A percentile compares a stretch with the other conserved stretches of the same genome.
phyloP scores from a whole-genome alignment of 2,329 filamentous ascomycete genomes.

The Talaromyces sp. region DNA sequence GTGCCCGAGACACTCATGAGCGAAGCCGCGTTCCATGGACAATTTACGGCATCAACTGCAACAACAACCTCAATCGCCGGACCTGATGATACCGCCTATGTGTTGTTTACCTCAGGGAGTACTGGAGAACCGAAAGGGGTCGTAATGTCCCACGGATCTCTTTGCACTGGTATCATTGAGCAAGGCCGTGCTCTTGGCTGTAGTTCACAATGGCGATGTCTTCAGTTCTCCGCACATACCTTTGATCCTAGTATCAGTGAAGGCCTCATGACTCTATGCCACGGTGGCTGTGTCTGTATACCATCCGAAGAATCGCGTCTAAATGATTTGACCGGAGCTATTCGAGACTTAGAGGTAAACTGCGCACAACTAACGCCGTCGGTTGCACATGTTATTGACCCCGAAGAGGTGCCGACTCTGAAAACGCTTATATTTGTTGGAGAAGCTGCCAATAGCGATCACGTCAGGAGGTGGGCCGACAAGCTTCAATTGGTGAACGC shows the following conservation, averaged over 20 bases:
- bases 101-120: conserved; percentile 58
- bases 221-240: conserved; percentile 29
- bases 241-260: conserved; percentile 26
- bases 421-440: conserved; percentile 45
- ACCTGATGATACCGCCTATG: conserved; percentile 48
- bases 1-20: too few relatives aligned
- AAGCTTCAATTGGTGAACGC: conserved; percentile 37
- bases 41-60: too few relatives aligned
- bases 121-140: conserved; percentile 55
- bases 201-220: conserved; percentile 21
- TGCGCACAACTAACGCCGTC: conserved; percentile 47
- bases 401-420: conserved; percentile 38
- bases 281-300: conserved; percentile 49
- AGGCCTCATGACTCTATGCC: conserved; percentile 36
- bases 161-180: not conserved
- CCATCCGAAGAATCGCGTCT: conserved; percentile 46
- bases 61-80: too few relatives aligned
- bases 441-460: conserved; percentile 65
- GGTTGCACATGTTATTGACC: conserved; percentile 40
- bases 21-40: too few relatives aligned
- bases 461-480: conserved; percentile 65
- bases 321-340: conserved; percentile 47
- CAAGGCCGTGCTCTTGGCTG: not conserved
- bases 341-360: conserved; percentile 50
- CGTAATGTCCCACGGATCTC: conserved; percentile 38